Evolutionary conservation across 768 basidiomycete species (phyloP), one percentile per base, ranked within the genome.

Genomic region (Mycena chlorophos): DNA sequence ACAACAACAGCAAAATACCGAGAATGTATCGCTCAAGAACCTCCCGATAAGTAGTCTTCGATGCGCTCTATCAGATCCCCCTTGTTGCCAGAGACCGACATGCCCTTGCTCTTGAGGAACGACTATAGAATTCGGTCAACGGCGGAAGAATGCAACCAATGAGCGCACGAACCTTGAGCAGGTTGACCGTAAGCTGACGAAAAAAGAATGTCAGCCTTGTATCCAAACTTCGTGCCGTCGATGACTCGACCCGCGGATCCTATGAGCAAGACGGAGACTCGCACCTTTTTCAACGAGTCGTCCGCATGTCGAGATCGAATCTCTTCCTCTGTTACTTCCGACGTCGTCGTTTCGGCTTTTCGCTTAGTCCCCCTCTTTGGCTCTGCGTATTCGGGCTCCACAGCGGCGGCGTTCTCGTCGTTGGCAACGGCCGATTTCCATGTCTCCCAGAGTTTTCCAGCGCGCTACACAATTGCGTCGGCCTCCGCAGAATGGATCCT

Each of bases 21-120:
- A n/a, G n/a, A n/a, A n/a, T n/a, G n/a, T n/a, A n/a, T n/a, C n/a
- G n/a, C n/a, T n/a, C n/a, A n/a, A n/a, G 34, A 72, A 62, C 78
- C 72, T 8, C 67, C 63, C 50, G 81, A 75, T 52, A 91, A 68
- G 83, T 84, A 91, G 26, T 85, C 81, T 19, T 73, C 69, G 3
- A 88, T 79, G 14, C 89, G 82, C 55, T 87, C 83, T 8, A 88
- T 55, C 48, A 93, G 73, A 1, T 89, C 91, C 12, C 76, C 80
- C 67, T 93, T 93, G 69, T 80, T 89, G 1, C 91, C 91, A 20
- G 83, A 78, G 12, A 78, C 73, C 8, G 81, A 54, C 57, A 79
- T 69, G 49, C 85, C 79, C 66, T 89, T 91, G 60, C 76, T 76
- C 68, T 82, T 88, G 57, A 89, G 73, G 68, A 91, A 89, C 37